These are phyloP conservation scores for Schwanniomyces occidentalis DNA, from an alignment of 805 yeast genomes.

Conservation along the genomic window DNA sequence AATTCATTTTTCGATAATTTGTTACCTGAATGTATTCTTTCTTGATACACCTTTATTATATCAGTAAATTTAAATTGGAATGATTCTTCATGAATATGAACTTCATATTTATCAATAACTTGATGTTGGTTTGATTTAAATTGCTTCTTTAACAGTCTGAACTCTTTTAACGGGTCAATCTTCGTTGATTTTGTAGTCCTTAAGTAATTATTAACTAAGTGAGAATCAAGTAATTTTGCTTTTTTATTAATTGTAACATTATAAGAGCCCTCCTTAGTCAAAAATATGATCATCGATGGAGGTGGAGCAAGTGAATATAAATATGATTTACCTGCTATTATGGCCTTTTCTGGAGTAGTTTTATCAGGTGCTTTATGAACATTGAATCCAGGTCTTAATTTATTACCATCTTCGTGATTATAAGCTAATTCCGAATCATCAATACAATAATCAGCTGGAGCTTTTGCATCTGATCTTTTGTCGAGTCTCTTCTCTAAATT, in stretches of 20 bases:
- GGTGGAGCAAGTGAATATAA: slow-evolving; percentile 42
- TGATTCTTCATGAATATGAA: slow-evolving; percentile 6
- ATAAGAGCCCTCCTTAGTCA: slow-evolving; percentile 9
- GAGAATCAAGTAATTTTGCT: slow-evolving; percentile 8
- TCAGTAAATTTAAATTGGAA: slow-evolving; percentile 22
- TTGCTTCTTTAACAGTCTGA: slow-evolving; percentile 12
- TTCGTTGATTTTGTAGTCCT: slow-evolving; percentile 5
- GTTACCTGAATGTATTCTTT: slow-evolving; percentile 2
- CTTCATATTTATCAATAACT: slow-evolving; percentile 2
- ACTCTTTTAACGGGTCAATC: slow-evolving; percentile 12
- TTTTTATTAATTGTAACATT: slow-evolving; percentile 9
- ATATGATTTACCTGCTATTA: slow-evolving; percentile 37
- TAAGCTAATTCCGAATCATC: slow-evolving; percentile 20
- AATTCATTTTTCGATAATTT: slow-evolving; percentile 4
- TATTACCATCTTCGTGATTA: slow-evolving; percentile 5
- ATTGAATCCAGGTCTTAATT: slow-evolving; percentile 36
- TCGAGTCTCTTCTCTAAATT: too few species aligned
- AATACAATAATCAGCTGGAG: slow-evolving; percentile 25
- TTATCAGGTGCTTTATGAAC: slow-evolving; percentile 33
- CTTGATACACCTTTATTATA: slow-evolving; percentile 15
- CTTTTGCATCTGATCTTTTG: slow-evolving; percentile 14
- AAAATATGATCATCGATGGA: slow-evolving; percentile 30
- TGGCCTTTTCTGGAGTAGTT: slow-evolving; percentile 24
- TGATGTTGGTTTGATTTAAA: background rate
- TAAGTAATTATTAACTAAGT: slow-evolving; percentile 1